Evolutionary conservation across 2,329 filamentous ascomycete species (phyloP).

Genomic region (Trichoderma sp.): DNA sequence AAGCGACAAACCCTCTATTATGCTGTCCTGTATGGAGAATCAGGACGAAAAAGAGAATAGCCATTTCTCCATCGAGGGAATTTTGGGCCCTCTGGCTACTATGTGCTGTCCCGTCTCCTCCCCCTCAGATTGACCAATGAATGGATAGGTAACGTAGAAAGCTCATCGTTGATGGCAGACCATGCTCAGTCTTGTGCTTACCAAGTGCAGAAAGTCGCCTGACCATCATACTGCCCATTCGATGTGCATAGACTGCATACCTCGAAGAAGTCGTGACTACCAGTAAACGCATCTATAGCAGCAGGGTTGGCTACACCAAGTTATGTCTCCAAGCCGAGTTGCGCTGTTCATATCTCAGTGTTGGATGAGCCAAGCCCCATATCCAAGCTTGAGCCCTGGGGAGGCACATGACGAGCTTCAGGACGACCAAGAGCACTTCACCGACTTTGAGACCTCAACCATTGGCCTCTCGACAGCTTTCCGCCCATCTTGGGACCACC

Average conservation of each 20-base stretch:
- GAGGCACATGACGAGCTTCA: neutral
- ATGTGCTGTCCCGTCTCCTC: slow-evolving; percentile 8
- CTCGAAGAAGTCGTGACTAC: neutral
- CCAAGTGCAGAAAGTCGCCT: slow-evolving; percentile 15
- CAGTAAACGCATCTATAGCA: neutral
- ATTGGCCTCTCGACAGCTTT: neutral
- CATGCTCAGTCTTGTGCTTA: slow-evolving; percentile 22
- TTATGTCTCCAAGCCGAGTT: neutral
- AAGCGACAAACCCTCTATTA: neutral
- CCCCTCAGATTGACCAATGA: slow-evolving; percentile 21
- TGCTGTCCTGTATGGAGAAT: neutral
- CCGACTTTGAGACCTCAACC: neutral
- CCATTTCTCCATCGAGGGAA: slow-evolving; percentile 18
- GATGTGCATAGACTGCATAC: neutral
- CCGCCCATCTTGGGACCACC: neutral
- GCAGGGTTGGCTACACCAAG: neutral
- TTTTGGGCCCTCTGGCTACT: slow-evolving; percentile 1
- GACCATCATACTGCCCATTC: neutral
- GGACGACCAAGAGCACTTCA: neutral
- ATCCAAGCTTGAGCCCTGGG: neutral
- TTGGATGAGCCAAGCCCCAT: neutral
- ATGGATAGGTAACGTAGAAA: slow-evolving; percentile 19
- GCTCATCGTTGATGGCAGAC: slow-evolving; percentile 9
- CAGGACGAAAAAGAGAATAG: slow-evolving; percentile 9
- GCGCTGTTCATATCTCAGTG: neutral